A percentile compares a stretch with the other conserved stretches of the same genome.
phyloP scores from a whole-genome alignment of 306 rosid species.

The Cicer chorassanicum region DNA sequence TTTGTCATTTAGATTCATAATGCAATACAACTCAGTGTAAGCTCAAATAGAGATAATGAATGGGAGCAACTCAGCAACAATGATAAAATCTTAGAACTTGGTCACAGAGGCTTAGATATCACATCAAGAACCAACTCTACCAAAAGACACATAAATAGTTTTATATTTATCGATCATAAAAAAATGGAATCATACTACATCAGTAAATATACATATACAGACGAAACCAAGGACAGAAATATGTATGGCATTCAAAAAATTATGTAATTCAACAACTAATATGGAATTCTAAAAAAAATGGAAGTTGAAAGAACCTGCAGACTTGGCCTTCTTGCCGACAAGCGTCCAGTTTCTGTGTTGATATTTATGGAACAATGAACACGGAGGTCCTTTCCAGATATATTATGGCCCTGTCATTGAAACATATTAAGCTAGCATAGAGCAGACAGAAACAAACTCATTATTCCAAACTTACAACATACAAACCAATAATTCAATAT shows the following conservation, averaged over 20 bases:
- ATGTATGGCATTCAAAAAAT: neutral
- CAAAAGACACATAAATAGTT: conserved; percentile 1
- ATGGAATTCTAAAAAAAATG: conserved; percentile 1
- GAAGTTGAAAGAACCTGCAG: conserved; percentile 70
- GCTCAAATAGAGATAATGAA: conserved; percentile 24
- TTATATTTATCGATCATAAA: neutral
- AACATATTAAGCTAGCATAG: conserved; percentile 31
- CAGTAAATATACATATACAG: conserved; percentile 23
- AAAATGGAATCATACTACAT: conserved; percentile 19
- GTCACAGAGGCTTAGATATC: neutral
- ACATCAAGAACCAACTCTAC: conserved; percentile 20
- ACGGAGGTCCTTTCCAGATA: conserved; percentile 79
- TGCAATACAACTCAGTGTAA: neutral
- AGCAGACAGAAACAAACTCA: conserved; percentile 4
- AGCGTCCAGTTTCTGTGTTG: conserved; percentile 94
- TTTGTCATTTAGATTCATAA: conserved; percentile 13
- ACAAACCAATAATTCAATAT: neutral
- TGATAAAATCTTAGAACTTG: neutral
- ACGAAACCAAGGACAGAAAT: conserved; percentile 6
- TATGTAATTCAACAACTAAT: conserved; percentile 28
- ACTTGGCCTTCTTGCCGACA: conserved; percentile 95
- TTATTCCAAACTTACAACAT: neutral
- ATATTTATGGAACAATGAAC: conserved; percentile 91
- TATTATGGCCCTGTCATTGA: conserved; percentile 73
- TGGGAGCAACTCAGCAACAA: neutral